Conservation (phyloP, 805 yeast genomes). For the Candida fluviatilis region DNA sequence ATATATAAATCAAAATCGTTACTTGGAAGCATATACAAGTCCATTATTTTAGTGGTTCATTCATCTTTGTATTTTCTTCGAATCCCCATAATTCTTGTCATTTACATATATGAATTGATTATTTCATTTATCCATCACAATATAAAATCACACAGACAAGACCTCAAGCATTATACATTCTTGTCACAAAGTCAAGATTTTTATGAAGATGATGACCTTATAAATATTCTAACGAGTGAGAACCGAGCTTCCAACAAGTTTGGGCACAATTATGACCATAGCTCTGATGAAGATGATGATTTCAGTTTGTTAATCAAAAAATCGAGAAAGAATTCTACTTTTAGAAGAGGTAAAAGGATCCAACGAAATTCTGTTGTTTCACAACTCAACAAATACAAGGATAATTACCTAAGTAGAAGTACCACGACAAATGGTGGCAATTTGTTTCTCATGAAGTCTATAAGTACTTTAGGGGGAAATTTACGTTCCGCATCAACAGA, state of each 20-base stretch:
- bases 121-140: conserved; percentile 17
- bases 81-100: conserved; percentile 30
- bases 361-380: background rate
- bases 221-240: conserved; percentile 13
- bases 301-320: conserved; percentile 20
- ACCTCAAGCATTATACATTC: conserved; percentile 33
- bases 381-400: conserved; percentile 7
- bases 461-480: conserved; percentile 29
- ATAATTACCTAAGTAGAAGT: background rate
- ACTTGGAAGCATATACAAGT: conserved; percentile 7
- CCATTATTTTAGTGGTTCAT: background rate
- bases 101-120: conserved; percentile 29
- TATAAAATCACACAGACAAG: conserved; percentile 9
- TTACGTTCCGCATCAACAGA: conserved; percentile 38
- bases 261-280: conserved; percentile 8
- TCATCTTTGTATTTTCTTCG: conserved; percentile 25
- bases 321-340: conserved; percentile 23
- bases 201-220: conserved; percentile 26
- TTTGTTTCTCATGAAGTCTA: conserved; percentile 26
- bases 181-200: conserved; percentile 25
- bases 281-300: conserved; percentile 20
- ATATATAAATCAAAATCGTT: background rate
- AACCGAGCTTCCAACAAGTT: conserved; percentile 4
- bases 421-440: conserved; percentile 3
- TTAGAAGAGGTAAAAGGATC: background rate